A percentile compares a stretch with the other conserved stretches of the same genome.
Evolutionary conservation across 2,329 filamentous ascomycete species (phyloP).

Genomic region (Botrytis elliptica): DNA sequence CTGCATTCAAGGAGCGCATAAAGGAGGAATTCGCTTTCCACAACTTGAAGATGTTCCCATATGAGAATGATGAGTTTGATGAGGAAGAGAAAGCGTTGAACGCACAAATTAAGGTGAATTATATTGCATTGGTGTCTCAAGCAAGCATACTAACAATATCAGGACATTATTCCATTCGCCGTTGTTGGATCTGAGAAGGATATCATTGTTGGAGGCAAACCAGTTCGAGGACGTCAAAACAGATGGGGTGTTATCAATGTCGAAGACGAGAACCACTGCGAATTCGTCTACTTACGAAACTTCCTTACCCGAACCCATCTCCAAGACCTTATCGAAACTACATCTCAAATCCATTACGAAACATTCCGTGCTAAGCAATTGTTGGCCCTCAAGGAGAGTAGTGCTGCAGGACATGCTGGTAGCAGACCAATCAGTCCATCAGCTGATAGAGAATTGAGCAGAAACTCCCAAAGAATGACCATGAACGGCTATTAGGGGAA

Average conservation of each 20-base stretch:
- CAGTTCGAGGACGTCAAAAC: constrained; percentile 97
- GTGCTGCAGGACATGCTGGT: constrained; percentile 68
- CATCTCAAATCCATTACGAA: constrained; percentile 99
- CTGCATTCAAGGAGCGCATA: constrained; percentile 97
- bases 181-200: constrained; percentile 98
- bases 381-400: constrained; percentile 96
- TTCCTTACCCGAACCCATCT: constrained; percentile 98
- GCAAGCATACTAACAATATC: constrained; percentile 39
- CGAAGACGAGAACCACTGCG: constrained; percentile 98
- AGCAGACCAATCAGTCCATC: constrained; percentile 94
- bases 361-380: constrained; percentile 99
- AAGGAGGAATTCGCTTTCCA: constrained; percentile 99
- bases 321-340: constrained; percentile 98
- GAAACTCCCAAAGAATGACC: constrained; percentile 93
- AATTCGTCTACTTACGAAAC: constrained; percentile 97
- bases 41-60: constrained; percentile 99
- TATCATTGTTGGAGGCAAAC: constrained; percentile 95
- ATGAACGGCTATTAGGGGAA: constrained; percentile 91
- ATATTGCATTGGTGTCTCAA: neutral
- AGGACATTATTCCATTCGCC: constrained; percentile 94
- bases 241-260: constrained; percentile 99
- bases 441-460: constrained; percentile 92
- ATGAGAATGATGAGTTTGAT: constrained; percentile 98
- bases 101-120: constrained; percentile 85
- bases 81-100: constrained; percentile 94